Evolutionary conservation across 2,329 filamentous ascomycete genomes (phyloP).

Genomic region (Dissoconium aciculare): DNA sequence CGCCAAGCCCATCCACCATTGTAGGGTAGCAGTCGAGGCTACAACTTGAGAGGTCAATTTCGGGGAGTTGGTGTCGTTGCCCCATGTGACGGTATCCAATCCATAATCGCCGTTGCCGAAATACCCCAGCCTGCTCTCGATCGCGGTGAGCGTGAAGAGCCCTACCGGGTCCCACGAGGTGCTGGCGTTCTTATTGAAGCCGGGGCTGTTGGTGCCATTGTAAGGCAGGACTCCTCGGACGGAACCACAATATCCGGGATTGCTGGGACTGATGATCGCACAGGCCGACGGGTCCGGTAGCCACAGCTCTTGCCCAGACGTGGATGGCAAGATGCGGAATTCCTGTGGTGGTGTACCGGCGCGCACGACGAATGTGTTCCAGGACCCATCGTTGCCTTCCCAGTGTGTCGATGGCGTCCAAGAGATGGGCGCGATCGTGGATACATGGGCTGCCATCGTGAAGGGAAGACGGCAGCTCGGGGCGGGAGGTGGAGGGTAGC

Average conservation of each 20-base stretch:
- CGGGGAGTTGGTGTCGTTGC: conserved; percentile 3
- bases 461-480: too few species aligned
- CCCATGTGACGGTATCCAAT: conserved; percentile 22
- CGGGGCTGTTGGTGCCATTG: conserved; percentile 9
- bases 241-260: too few species aligned
- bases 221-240: conserved; percentile 3
- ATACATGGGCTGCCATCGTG: too few species aligned
- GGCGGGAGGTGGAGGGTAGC: too few species aligned
- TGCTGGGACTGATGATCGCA: too few species aligned
- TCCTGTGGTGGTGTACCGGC: conserved; percentile 16
- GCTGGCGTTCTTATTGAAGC: conserved; percentile 21
- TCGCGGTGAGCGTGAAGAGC: conserved; percentile 21
- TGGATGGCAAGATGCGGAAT: conserved; percentile 15
- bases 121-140: conserved; percentile 19
- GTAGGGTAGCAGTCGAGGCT: conserved; percentile 22
- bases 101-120: conserved; percentile 23
- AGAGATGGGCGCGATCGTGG: conserved; percentile 5
- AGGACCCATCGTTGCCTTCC: conserved; percentile 16
- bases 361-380: conserved; percentile 15
- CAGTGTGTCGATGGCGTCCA: conserved; percentile 8
- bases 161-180: conserved; percentile 23
- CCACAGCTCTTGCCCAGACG: conserved; percentile 24
- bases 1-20: conserved; percentile 27
- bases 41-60: conserved; percentile 24
- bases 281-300: conserved; percentile 24